Evolutionary conservation across 208 protist genomes (phyloP), one percentile per base, ranked within the genome.

Genomic region (Leishmania gerbilli): DNA sequence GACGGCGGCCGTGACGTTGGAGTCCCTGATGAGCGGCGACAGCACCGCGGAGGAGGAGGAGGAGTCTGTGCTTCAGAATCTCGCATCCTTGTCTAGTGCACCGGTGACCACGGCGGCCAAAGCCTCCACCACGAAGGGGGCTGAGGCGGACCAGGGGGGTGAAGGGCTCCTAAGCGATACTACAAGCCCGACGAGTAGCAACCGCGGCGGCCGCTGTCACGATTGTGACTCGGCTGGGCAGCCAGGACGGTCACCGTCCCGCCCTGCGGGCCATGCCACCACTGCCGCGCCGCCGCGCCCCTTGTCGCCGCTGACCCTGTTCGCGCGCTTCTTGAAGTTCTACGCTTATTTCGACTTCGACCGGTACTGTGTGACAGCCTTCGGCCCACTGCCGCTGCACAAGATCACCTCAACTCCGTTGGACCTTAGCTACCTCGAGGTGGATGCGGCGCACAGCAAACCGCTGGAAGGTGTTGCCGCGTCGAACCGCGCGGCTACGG

Each of bases 281-380:
- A 40, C 31, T 13, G 15, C 19, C 24, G 56, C 64, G 7, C 19
- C 53, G 60, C 27, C 31, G 24, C 40, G 78, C 64, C 60, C 60
- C 15, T 76, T 86, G 15, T 90, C 93, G 4, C 91, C 92, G 27
- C 79, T 95, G 74, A 77, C 85, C 37, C 82, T 98, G 51, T 84
- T 93, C 56, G 90, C 87, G 17, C 90, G 93, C 69, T 96, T 97
- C 53, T 58, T 97, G 2, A 94, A 95, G 86, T 95, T 95, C 58
- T 97, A 89, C 82, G 82, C 87, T 45, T 89, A 91, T 71, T 97
- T 96, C 83, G 93, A 96, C 82, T 95, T 92, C 81, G 92, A 92
- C 19, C 84, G 81, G 45, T 94, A 96, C 79, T 95, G 91, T 75
- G 90, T 94, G 17, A 97, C 92, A 3, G 85, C 92, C 56, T 97